A percentile compares a stretch with the other conserved stretches of the same genome.
Conservation (phyloP, 208 protist species). For the Acanthamoeba sp. region DNA sequence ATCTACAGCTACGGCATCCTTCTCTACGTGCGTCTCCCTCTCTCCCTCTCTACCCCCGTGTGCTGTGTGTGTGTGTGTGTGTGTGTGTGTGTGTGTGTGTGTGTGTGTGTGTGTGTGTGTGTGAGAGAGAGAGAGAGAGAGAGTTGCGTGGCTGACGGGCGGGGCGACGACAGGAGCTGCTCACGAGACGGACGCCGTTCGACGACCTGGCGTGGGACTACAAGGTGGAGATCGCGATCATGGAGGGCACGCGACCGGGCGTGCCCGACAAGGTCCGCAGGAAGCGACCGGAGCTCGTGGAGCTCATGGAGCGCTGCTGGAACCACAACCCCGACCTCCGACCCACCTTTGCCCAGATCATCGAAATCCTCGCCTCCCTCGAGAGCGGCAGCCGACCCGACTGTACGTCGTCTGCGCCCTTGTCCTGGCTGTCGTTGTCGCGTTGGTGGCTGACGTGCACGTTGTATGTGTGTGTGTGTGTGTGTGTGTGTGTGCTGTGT, state of each 20-base stretch:
- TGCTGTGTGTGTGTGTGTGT: background rate
- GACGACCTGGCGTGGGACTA: conserved; percentile 48
- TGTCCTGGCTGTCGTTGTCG: no score
- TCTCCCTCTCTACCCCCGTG: background rate
- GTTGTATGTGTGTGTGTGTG: no score
- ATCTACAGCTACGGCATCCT: conserved; percentile 68
- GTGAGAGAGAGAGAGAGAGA: background rate
- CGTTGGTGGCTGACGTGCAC: no score
- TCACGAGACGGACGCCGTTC: conserved; percentile 26
- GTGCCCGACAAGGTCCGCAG: background rate
- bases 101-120: no score
- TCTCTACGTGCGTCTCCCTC: conserved; percentile 8
- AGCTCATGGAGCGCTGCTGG: conserved; percentile 50
- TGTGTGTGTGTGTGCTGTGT: no score
- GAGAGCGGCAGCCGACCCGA: background rate
- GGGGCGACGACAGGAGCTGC: conserved; percentile 1
- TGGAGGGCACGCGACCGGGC: background rate
- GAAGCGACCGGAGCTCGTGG: conserved; percentile 35
- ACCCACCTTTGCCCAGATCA: conserved; percentile 47
- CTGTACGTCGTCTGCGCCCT: background rate
- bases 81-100: no score
- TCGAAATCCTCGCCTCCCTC: conserved; percentile 24
- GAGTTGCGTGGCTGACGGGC: no score
- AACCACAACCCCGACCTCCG: conserved; percentile 18
- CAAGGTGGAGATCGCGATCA: conserved; percentile 44